Base-by-base conservation (phyloP, 1,284 basidiomycete genomes). In the Porogramme epimiltina region DNA sequence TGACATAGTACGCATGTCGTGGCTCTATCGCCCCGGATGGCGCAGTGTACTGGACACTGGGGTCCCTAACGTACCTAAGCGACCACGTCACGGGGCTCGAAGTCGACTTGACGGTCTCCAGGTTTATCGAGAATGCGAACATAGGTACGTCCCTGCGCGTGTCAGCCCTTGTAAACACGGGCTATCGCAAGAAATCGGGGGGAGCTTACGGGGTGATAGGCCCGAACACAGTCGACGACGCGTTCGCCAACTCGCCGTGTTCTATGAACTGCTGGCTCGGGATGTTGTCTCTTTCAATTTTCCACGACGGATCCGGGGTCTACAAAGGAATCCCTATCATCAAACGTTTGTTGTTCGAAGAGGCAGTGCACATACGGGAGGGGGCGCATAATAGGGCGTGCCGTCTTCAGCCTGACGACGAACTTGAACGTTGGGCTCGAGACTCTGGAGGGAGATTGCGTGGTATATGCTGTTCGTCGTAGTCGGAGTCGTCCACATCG, bases 1-100 rank as follows among this genome's bases (percentile, higher is more conserved):
- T 51, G 19, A 45, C 52, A 40, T 57, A 70, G 53, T 62, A 68
- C 13, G 69, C 59, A 10, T 49, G 53, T 10, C 68, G 64, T 4
- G 52, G 41, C 34, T 66, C 56, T 9, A 49, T 65, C 48, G 25
- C 63, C 43, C 57, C 61, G 2, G 49, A 38, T 8, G 56, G 20
- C 1, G 52, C 54, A 2, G 55, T 62, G 44, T 61, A 66, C 34
- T 51, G 15, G 28, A 65, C 61, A 2, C 52, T 42, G 1, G 66
- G 63, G 42, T 64, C 56, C 2, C 66, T 59, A 11, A 62, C 55
- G 33, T 55, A 54, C 10, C 64, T 64, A 0, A 65, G 34, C 2
- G 61, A 44, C 66, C 64, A 67, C 1, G 64, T 57, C 10, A 64
- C 54, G 1, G 66, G 57, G 3, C 20, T 36, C 0, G 50, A 16